These are phyloP conservation scores for Suillus americanus DNA, from an alignment of 768 basidiomycete species.

Conservation along the genomic window DNA sequence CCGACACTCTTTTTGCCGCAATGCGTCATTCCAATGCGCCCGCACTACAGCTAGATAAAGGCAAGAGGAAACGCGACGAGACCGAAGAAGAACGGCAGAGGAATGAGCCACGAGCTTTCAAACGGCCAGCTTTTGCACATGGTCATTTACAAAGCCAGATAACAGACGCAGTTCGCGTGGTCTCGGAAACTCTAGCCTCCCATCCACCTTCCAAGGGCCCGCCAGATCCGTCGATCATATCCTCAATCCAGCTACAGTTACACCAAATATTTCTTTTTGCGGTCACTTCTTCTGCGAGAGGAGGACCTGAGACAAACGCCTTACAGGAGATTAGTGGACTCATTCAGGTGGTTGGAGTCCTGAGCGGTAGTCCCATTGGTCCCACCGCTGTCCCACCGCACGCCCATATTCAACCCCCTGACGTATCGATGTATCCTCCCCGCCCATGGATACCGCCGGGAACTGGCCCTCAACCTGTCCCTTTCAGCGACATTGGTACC, in stretches of 20 bases:
- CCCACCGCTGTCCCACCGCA: conserved; percentile 35
- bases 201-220: conserved; percentile 36
- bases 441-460: conserved; percentile 31
- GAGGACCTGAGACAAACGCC: conserved; percentile 51
- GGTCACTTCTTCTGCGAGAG: conserved; percentile 62
- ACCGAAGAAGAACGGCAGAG: conserved; percentile 33
- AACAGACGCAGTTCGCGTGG: conserved; percentile 56
- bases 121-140: conserved; percentile 46
- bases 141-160: conserved; percentile 56
- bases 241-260: conserved; percentile 70
- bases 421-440: conserved; percentile 34
- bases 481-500: conserved; percentile 56
- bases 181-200: conserved; percentile 50
- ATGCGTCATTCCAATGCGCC: conserved; percentile 65
- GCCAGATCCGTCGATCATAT: conserved; percentile 57
- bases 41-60: conserved; percentile 61
- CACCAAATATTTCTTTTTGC: conserved; percentile 81
- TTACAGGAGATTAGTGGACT: conserved; percentile 79
- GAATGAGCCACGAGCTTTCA: conserved; percentile 32
- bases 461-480: conserved; percentile 21
- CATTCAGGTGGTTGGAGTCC: conserved; percentile 78
- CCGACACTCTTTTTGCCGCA: conserved; percentile 62
- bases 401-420: conserved; percentile 23
- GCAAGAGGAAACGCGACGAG: conserved; percentile 75
- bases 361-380: conserved; percentile 73